phyloP scores from a whole-genome alignment of 176 grass and related monocot genomes.

The Oryza brachyantha region DNA sequence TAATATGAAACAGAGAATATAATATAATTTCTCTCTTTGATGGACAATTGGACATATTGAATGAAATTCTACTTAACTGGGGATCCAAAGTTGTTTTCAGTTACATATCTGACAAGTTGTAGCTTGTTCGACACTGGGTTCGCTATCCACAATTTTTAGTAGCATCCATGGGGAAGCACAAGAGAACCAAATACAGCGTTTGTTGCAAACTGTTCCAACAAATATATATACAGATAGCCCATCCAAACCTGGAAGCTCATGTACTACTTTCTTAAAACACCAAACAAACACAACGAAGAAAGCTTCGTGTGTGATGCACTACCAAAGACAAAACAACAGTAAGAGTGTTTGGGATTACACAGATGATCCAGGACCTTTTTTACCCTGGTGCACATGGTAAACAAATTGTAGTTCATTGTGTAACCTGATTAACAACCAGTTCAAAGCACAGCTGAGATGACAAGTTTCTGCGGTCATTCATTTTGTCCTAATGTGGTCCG shows the following conservation, averaged over 20 bases:
- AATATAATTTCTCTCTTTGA: too few relatives aligned
- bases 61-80: too few relatives aligned
- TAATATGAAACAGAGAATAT: too few relatives aligned
- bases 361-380: constrained; percentile 22
- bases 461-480: background rate
- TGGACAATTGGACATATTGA: background rate
- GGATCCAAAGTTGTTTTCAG: background rate
- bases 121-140: background rate
- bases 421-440: background rate
- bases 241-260: constrained; percentile 24
- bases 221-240: constrained; percentile 39
- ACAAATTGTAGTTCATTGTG: constrained; percentile 19
- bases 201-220: constrained; percentile 6
- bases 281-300: constrained; percentile 17
- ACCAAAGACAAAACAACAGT: constrained; percentile 4
- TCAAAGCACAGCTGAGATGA: background rate
- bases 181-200: constrained; percentile 1
- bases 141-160: background rate
- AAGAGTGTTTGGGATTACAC: constrained; percentile 34
- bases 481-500: constrained; percentile 1
- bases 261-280: constrained; percentile 28
- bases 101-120: background rate
- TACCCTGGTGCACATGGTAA: constrained; percentile 16
- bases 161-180: background rate
- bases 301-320: constrained; percentile 18